phyloP scores from a whole-genome alignment of 305 asterid genomes.

The Nicotiana rustica region DNA sequence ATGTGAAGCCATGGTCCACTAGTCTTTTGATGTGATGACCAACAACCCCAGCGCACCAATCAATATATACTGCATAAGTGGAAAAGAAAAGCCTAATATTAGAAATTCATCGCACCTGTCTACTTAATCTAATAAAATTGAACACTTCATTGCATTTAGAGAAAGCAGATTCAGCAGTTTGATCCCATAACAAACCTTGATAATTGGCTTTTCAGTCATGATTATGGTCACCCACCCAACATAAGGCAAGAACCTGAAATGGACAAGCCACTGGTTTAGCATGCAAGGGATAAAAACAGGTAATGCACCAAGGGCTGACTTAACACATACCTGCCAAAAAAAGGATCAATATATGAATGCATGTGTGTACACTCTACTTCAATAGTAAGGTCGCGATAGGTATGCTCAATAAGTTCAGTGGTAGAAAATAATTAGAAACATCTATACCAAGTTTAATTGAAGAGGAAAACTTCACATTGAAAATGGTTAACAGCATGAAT shows the following conservation, averaged over 20 bases:
- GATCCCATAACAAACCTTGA: conserved; percentile 65
- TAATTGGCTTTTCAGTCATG: conserved; percentile 97
- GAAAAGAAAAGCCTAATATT: not conserved
- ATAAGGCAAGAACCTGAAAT: conserved; percentile 86
- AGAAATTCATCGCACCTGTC: not conserved
- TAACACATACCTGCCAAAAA: too few relatives aligned
- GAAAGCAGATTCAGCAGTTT: not conserved
- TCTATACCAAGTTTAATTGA: not conserved
- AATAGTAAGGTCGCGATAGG: too few relatives aligned
- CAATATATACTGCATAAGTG: conserved; percentile 76
- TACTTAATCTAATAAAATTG: conserved; percentile 11
- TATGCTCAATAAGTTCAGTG: not conserved
- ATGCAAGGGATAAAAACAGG: not conserved
- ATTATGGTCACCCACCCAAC: conserved; percentile 99
- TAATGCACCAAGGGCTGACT: not conserved
- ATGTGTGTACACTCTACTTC: too few relatives aligned
- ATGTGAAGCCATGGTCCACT: conserved; percentile 33
- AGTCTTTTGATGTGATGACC: conserved; percentile 94
- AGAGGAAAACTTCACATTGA: not conserved
- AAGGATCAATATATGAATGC: too few relatives aligned
- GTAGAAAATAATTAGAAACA: not conserved
- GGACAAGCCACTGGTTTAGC: not conserved
- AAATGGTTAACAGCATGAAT: not conserved
- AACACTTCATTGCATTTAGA: not conserved
- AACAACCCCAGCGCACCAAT: conserved; percentile 90